These are phyloP conservation scores for Debaryomyces robertsiae DNA, from an alignment of 1,139 yeast genomes.

Conservation along the genomic window DNA sequence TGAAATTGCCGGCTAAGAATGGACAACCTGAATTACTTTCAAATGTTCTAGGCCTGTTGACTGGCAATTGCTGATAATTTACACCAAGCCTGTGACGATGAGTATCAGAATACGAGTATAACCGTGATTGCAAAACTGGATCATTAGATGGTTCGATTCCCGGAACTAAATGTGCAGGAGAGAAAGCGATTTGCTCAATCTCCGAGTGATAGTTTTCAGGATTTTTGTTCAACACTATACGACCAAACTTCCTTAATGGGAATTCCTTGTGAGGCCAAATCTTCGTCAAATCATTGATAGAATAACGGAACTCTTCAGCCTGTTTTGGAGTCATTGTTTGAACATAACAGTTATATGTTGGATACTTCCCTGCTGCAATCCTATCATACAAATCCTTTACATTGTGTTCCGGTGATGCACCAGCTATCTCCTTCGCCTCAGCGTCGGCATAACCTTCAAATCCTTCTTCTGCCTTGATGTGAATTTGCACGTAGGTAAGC, in stretches of 20 bases:
- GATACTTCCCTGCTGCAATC: conserved; percentile 60
- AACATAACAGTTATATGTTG: conserved; percentile 66
- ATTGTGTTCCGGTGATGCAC: conserved; percentile 64
- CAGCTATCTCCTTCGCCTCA: conserved; percentile 58
- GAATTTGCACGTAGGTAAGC: conserved; percentile 68
- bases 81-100: conserved; percentile 57
- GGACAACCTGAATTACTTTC: conserved; percentile 31
- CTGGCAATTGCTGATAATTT: conserved; percentile 33
- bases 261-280: conserved; percentile 61
- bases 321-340: conserved; percentile 76
- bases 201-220: conserved; percentile 61
- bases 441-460: conserved; percentile 56
- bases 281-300: conserved; percentile 70
- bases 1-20: conserved; percentile 40
- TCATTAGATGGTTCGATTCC: conserved; percentile 62
- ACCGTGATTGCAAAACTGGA: conserved; percentile 60
- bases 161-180: conserved; percentile 62
- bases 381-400: conserved; percentile 59
- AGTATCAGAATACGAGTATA: conserved; percentile 61
- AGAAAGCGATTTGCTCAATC: conserved; percentile 62
- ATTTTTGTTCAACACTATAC: conserved; percentile 54
- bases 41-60: conserved; percentile 25
- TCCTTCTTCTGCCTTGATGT: conserved; percentile 64
- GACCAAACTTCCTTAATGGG: conserved; percentile 62
- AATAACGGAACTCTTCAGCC: conserved; percentile 58